A percentile compares a stretch with the other conserved stretches of the same genome.
Evolutionary conservation across 345 rosid species (phyloP).

Genomic region (Syzygium aqueum): DNA sequence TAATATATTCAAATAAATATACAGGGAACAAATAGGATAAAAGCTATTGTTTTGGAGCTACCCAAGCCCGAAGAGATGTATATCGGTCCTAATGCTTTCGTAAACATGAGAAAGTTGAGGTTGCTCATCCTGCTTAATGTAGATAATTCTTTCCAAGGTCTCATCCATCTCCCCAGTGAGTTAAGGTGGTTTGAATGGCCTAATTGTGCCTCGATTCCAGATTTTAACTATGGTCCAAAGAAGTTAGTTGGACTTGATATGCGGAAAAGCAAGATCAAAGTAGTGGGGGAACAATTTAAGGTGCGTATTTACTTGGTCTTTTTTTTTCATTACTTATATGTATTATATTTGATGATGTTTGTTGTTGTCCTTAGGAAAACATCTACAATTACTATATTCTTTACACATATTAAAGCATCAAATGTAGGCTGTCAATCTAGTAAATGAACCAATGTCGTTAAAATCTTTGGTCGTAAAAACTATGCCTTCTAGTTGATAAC

Average conservation of each 20-base stretch:
- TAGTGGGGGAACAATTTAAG: neutral
- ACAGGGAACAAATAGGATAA: rapidly evolving
- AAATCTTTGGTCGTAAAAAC: neutral
- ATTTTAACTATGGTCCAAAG: neutral
- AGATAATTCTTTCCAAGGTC: neutral
- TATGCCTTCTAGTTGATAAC: neutral
- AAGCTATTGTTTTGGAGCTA: neutral
- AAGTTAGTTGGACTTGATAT: neutral
- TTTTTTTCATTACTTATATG: neutral
- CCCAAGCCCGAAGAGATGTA: neutral
- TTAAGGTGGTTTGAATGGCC: neutral
- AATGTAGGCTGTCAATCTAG: neutral
- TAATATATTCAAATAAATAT: neutral
- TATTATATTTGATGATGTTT: neutral
- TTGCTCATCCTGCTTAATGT: neutral
- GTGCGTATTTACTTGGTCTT: neutral
- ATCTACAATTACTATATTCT: neutral
- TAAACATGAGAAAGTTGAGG: neutral
- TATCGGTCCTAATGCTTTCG: neutral
- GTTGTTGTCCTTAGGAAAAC: neutral
- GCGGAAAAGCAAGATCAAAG: neutral
- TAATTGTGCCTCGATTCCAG: neutral
- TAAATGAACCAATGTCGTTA: neutral
- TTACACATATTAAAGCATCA: neutral
- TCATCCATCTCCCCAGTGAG: neutral